Base-by-base conservation (phyloP, 345 rosid genomes). In the Citrus reticulata region DNA sequence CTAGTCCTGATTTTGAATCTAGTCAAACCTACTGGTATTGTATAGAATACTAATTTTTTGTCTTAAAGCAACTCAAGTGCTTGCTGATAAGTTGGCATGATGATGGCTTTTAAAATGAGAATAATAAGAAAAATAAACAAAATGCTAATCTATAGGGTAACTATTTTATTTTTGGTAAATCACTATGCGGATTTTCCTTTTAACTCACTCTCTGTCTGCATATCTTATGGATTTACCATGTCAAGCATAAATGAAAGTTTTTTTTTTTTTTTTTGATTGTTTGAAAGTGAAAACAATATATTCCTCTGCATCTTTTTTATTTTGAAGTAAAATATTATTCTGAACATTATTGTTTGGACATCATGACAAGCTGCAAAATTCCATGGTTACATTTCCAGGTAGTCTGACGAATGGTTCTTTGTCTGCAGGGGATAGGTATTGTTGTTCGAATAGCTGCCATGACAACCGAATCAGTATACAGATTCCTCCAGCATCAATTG, bases 391-490 rank as follows among this genome's bases (percentile, higher is more conserved):
- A 3, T 49, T 37, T 7, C 7, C 2, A 19, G 24, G 8, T 42
- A 6, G 25, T 37, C 49, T 62, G 42, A 10, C 40, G 10, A 19
- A 69, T 73, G 60, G 63, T 66, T 74, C 39, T 73, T 46, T 80
- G 60, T 64, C 37, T 83, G 42, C 86, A 94, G 99, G 97, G 90
- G 76, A 81, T 79, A 25, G 97, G 98, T 58, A 70, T 90, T 59
- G 90, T 94, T 22, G 87, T 91, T 68, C 90, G 98, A 49, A 74
- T 95, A 64, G 97, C 95, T 78, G 90, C 98, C n/a, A 84, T 77
- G 73, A 90, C 93, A 14, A 92, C 98, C 6, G 99, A 96, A 78
- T 86, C 93, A 13, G 97, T 91, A 11, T 93, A 94, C 88, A 88
- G 84, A 51, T 94, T 96, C 81, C 83, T 96, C 81, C 86, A 86